These are phyloP conservation scores for Amaranthus cruentus DNA, from an alignment of 148 eudicot genomes.

Conservation along the genomic window DNA sequence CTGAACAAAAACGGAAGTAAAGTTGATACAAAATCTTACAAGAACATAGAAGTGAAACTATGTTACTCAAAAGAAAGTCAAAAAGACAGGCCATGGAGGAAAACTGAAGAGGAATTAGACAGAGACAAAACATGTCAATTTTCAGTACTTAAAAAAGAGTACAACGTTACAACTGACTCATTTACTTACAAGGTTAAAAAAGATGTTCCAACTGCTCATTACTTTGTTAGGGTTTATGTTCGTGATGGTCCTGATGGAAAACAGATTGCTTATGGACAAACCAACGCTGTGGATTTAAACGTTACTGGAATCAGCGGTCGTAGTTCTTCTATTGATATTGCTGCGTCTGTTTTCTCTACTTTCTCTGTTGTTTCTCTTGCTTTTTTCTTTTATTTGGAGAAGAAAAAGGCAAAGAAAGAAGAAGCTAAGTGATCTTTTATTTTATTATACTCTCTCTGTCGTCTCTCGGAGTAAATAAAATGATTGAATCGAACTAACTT, in stretches of 20 bases:
- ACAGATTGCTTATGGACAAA: slow-evolving; percentile 52
- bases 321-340: slow-evolving; percentile 56
- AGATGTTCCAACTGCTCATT: slow-evolving; percentile 56
- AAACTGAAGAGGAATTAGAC: slow-evolving; percentile 33
- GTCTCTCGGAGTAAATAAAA: too few species aligned
- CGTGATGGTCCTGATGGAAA: slow-evolving; percentile 25
- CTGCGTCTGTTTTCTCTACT: slow-evolving; percentile 55
- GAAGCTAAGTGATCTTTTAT: too few species aligned
- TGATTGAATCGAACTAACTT: too few species aligned
- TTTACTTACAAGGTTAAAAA: slow-evolving; percentile 36
- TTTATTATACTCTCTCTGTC: too few species aligned
- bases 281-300: slow-evolving; percentile 28
- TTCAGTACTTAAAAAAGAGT: slow-evolving; percentile 29
- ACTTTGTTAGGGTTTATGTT: slow-evolving; percentile 63
- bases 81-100: slow-evolving; percentile 73
- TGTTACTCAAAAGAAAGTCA: slow-evolving; percentile 71
- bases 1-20: slow-evolving; percentile 20
- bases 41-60: slow-evolving; percentile 50
- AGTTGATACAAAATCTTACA: slow-evolving; percentile 41
- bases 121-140: slow-evolving; percentile 82
- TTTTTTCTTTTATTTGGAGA: slow-evolving; percentile 73
- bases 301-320: slow-evolving; percentile 58
- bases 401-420: slow-evolving; percentile 33
- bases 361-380: slow-evolving; percentile 56
- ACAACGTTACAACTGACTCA: slow-evolving; percentile 28